Base-by-base conservation (phyloP, 768 basidiomycete species). In the Kwoniella dejecticola region DNA sequence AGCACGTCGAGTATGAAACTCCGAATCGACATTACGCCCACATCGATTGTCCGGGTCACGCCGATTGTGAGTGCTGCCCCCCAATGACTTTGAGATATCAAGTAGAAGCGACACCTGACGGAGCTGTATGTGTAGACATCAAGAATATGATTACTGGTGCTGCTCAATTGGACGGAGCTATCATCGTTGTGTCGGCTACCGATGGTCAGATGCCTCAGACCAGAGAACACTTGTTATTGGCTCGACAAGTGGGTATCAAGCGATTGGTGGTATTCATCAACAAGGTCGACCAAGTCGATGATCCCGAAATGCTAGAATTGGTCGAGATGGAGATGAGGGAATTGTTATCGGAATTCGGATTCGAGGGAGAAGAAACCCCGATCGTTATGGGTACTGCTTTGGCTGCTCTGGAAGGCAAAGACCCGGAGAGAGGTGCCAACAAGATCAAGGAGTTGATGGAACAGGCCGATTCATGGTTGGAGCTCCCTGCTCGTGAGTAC, bases 291-390 rank as follows among this genome's bases (percentile, higher is more conserved):
- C 86, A 88, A 83, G 89, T 98, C 61, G 86, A 88, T 63, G 96
- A 99, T 84, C 86, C 88, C 4, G 96, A 99, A 84, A 97, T 99
- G 93, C 83, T 98, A 58, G 92, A 96, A 82, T 88, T 99, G 62
- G 96, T 99, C 63, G 96, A 99, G 71, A 98, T 99, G 94, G 96
- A 99, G 84, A 99, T 99, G 88, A 88, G 96, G 62, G 96, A 99
- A 76, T 84, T 99, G 11, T 84, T 99, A 23, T 81, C 86, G 3
- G 87, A 86, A 13, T 98, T 97, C 82, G 90, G 91, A 72, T 99
- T 89, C 67, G 96, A 99, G 71, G 96, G 96, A 55, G 96, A 99
- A 80, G 85, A 88, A 71, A 98, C 96, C 0, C 96, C 96, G n/a
- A 97, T 99, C 72, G 79, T 98, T 75, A 93, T 91, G 89, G 96